phyloP scores from a whole-genome alignment of 139 green algal species.

The Haematococcus lacustris region DNA sequence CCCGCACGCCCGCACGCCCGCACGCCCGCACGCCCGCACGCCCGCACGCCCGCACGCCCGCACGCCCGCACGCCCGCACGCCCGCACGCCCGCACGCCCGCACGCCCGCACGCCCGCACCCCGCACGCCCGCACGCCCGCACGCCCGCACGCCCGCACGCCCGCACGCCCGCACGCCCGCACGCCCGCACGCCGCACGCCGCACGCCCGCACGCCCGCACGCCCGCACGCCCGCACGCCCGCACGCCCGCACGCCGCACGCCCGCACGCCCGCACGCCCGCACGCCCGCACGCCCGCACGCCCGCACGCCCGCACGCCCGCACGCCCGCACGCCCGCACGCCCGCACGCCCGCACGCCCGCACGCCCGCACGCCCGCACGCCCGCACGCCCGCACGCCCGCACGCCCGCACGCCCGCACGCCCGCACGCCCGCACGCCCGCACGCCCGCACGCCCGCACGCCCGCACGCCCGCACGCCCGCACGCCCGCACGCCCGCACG shows the following conservation, averaged over 20 bases:
- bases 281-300: not conserved
- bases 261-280: not conserved
- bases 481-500: conserved; percentile 12
- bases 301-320: conserved; percentile 9
- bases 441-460: conserved; percentile 21
- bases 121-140: conserved; percentile 19
- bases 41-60: conserved; percentile 16
- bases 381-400: conserved; percentile 16
- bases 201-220: conserved; percentile 11
- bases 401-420: conserved; percentile 16
- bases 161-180: conserved; percentile 13
- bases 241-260: conserved; percentile 3
- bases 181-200: too few species aligned
- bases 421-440: conserved; percentile 14
- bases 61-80: conserved; percentile 18
- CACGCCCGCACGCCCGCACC: conserved; percentile 17
- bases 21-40: conserved; percentile 11
- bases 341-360: conserved; percentile 16
- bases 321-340: conserved; percentile 11
- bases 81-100: conserved; percentile 16
- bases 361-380: conserved; percentile 18
- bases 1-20: conserved; percentile 9
- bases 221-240: conserved; percentile 17
- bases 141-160: conserved; percentile 16
- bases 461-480: conserved; percentile 13